Base-by-base conservation (phyloP, 2,329 filamentous ascomycete species). In the Penicillium polonicum region DNA sequence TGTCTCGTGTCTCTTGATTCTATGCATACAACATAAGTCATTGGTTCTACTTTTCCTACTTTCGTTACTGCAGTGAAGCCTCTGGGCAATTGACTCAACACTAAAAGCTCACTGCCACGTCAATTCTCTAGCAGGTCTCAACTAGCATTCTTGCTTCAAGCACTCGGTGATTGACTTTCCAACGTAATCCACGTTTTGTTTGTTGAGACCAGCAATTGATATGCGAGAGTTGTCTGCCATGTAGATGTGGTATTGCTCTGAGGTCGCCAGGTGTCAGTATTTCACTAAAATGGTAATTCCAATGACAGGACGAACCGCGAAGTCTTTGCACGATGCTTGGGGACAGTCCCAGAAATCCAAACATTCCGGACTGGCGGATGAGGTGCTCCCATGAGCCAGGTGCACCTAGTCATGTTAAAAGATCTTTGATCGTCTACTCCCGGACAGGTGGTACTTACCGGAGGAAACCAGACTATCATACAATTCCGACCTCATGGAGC, bases 291-390 rank as follows among this genome's bases (percentile, higher is more conserved):
- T 4, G 33, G 13, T 1, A 2, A 13, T 43, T 23, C 10, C 12
- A 2, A 10, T n/a, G 2, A 19, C 7, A 13, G 21, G 2, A 58
- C 65, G 12, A 23, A 70, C 68, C 65, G 49, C 74, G 70, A 39
- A 79, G 61, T 48, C 65, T 62, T 53, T 62, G 52, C 13, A 83
- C 80, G 41, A 82, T 77, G 3, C 70, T 57, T 36, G 75, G 72
- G 5, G 59, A 76, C 29, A 84, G 67, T 0, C 82, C 82, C 2
- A 80, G 74, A 54, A 95, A 97, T 71, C 88, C 92, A 80, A 97
- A 97, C 93, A 97, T 97, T 78, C 93, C 93, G 68, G 97, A 97
- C 82, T 97, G 93, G 68, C 94, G 89, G 25, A 92, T 94, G 21
- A 70, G 51, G 41, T 68, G 68, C 12, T 65, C 65, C 67, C 67